A percentile compares a stretch with the other conserved stretches of the same genome.
These are phyloP conservation scores for Penicillium parvum DNA, from an alignment of 495 filamentous ascomycete species.

Conservation along the genomic window DNA sequence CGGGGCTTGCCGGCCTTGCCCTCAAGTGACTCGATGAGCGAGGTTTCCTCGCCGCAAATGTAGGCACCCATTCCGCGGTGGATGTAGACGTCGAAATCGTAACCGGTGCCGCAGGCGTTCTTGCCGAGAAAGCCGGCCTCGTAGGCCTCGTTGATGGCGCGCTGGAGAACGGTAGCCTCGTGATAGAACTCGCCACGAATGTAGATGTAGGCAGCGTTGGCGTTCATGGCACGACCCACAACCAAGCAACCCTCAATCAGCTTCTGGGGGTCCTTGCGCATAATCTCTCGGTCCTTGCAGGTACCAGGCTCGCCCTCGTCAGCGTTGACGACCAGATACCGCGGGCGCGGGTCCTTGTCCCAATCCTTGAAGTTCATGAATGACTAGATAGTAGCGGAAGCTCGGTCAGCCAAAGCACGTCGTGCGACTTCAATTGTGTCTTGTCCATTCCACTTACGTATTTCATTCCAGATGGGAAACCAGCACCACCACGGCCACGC, in stretches of 20 bases:
- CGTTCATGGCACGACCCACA: constrained; percentile 95
- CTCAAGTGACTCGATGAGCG: constrained; percentile 94
- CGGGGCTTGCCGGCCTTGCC: constrained; percentile 98
- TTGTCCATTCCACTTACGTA: constrained; percentile 63
- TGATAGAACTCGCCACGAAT: constrained; percentile 99
- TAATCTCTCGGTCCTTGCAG: constrained; percentile 99
- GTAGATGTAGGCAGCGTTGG: constrained; percentile 97
- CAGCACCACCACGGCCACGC: constrained; percentile 92
- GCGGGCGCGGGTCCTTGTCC: constrained; percentile 95
- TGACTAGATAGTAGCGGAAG: constrained; percentile 53
- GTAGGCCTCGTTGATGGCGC: constrained; percentile 96
- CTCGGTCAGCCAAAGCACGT: constrained; percentile 3
- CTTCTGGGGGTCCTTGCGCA: constrained; percentile 99
- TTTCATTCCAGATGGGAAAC: constrained; percentile 97
- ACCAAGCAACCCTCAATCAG: constrained; percentile 95
- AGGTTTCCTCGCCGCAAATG: constrained; percentile 96
- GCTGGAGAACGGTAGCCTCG: constrained; percentile 89
- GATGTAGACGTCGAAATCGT: constrained; percentile 95
- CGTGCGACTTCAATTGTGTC: not conserved
- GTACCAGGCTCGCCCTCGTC: constrained; percentile 98
- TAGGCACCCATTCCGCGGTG: constrained; percentile 98
- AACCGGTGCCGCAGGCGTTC: constrained; percentile 94
- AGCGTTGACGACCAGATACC: constrained; percentile 96
- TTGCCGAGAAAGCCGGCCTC: constrained; percentile 89
- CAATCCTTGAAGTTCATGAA: constrained; percentile 99